phyloP scores from a whole-genome alignment of 768 basidiomycete genomes.

The Russula ochroleuca region DNA sequence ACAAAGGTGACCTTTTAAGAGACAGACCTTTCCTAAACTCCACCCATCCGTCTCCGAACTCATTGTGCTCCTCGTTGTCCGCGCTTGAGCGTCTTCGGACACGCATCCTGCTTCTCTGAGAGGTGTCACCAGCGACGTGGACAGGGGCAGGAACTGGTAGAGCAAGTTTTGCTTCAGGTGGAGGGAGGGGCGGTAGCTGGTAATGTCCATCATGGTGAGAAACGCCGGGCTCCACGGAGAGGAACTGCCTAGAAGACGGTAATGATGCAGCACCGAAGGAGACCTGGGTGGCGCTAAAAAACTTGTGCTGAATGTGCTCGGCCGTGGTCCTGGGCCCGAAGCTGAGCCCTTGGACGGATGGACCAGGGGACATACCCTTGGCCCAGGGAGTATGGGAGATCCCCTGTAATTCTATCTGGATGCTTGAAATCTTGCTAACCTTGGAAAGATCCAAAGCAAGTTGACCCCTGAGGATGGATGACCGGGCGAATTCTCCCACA shows the following conservation, averaged over 20 bases:
- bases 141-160: background rate
- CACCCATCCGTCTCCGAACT: conserved; percentile 61
- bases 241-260: conserved; percentile 41
- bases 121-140: conserved; percentile 6
- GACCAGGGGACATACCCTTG: conserved; percentile 56
- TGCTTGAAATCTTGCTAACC: conserved; percentile 80
- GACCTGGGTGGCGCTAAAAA: conserved; percentile 65
- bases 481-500: conserved; percentile 37
- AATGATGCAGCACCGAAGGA: conserved; percentile 62
- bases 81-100: conserved; percentile 33
- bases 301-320: conserved; percentile 63
- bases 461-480: conserved; percentile 61
- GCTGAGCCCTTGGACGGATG: too few relatives aligned
- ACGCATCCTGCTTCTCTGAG: conserved; percentile 30
- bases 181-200: conserved; percentile 32
- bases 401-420: conserved; percentile 75
- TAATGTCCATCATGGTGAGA: conserved; percentile 41
- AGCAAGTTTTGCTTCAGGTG: background rate
- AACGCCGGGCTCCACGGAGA: conserved; percentile 50
- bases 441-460: conserved; percentile 63
- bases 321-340: conserved; percentile 68
- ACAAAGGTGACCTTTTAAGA: background rate
- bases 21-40: conserved; percentile 82
- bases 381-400: conserved; percentile 72
- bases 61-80: conserved; percentile 41